Percentiles rank a stretch among this genome's conserved stretches.
These are phyloP conservation scores for Gamsiella multidivaricata DNA, from an alignment of 192 early-diverging fungal genomes.

Conservation along the genomic window DNA sequence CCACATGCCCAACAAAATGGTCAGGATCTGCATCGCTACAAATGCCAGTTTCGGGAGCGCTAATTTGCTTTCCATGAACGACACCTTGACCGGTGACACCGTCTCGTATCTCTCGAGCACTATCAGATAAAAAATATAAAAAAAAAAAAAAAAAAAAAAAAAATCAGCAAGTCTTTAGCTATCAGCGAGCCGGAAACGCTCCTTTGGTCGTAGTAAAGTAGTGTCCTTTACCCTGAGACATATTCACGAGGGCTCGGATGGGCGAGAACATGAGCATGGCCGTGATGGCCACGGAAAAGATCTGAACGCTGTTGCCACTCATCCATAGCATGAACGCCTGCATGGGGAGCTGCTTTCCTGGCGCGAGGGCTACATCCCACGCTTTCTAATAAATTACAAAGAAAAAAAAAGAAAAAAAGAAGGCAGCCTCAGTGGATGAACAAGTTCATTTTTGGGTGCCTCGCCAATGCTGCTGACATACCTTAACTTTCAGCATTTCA, in stretches of 20 bases:
- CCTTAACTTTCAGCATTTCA: constrained; percentile 51
- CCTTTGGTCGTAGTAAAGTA: too few relatives aligned
- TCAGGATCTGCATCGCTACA: constrained; percentile 82
- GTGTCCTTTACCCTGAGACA: constrained; percentile 76
- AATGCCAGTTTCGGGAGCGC: constrained; percentile 85
- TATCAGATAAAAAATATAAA: constrained; percentile 15
- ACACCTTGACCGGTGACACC: constrained; percentile 57
- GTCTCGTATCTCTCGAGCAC: constrained; percentile 84
- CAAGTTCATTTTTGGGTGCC: too few relatives aligned
- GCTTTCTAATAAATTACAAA: too few relatives aligned
- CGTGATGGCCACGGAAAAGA: constrained; percentile 95
- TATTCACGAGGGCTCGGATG: constrained; percentile 76
- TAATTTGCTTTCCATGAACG: constrained; percentile 64
- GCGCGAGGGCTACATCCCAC: constrained; percentile 92
- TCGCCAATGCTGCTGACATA: neutral
- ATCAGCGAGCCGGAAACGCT: too few relatives aligned
- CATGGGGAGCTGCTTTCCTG: constrained; percentile 95
- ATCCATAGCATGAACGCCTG: constrained; percentile 99
- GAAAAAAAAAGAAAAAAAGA: too few relatives aligned
- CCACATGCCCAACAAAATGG: constrained; percentile 89
- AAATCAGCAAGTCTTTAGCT: too few relatives aligned
- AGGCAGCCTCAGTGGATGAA: too few relatives aligned
- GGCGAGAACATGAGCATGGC: constrained; percentile 95
- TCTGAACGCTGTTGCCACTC: constrained; percentile 96
- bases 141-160: neutral